phyloP scores from a whole-genome alignment of 2,329 filamentous ascomycete species.

The Stemphylium lycopersici region DNA sequence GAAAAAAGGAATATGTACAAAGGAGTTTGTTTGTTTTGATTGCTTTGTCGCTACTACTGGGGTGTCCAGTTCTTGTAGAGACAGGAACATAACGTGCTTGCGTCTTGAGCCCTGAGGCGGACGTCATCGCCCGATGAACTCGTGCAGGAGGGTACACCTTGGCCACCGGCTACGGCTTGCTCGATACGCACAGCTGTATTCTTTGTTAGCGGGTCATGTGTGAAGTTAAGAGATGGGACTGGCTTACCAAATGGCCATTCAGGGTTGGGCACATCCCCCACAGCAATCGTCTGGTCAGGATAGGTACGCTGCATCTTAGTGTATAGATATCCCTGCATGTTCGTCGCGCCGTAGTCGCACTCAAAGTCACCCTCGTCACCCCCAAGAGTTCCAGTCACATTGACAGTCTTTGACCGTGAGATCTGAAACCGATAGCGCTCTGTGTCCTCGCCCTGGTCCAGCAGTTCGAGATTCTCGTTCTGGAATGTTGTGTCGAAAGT shows the following conservation, averaged over 20 bases:
- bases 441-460: constrained; percentile 55
- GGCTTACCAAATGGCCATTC: constrained; percentile 46
- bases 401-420: constrained; percentile 59
- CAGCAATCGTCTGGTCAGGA: constrained; percentile 36
- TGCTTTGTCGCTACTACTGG: constrained; percentile 2
- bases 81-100: constrained; percentile 52
- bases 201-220: constrained; percentile 12
- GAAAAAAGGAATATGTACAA: neutral
- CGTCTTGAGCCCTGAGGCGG: constrained; percentile 44
- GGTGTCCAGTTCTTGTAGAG: constrained; percentile 53
- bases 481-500: constrained; percentile 64
- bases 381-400: constrained; percentile 55
- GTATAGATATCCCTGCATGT: constrained; percentile 65
- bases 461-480: constrained; percentile 57
- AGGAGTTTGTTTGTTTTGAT: neutral
- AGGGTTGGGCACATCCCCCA: constrained; percentile 38
- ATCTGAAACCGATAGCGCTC: constrained; percentile 67
- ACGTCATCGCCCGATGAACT: constrained; percentile 48
- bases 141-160: constrained; percentile 62
- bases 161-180: constrained; percentile 57
- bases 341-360: constrained; percentile 65
- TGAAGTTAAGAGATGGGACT: neutral
- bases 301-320: constrained; percentile 57
- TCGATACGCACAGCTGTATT: constrained; percentile 58
- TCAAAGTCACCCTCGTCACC: constrained; percentile 54